These are phyloP conservation scores for Westerdykella sp. DNA, from an alignment of 2,329 filamentous ascomycete genomes.

Conservation along the genomic window DNA sequence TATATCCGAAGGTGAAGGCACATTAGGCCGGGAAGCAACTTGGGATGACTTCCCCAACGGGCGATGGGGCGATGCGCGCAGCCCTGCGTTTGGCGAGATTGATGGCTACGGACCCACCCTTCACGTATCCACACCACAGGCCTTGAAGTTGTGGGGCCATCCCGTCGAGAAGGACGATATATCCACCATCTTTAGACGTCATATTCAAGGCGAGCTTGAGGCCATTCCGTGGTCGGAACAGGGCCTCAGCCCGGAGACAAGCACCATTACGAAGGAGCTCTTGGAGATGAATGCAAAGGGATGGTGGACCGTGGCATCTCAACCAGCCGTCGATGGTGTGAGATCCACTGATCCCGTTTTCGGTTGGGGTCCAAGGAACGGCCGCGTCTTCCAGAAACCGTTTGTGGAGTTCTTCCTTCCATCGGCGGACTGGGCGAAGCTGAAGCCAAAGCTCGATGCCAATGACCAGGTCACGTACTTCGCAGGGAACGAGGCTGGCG, in stretches of 20 bases:
- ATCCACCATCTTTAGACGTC: slow-evolving; percentile 69
- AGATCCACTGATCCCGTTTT: slow-evolving; percentile 71
- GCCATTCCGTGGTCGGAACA: slow-evolving; percentile 95
- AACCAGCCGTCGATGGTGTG: slow-evolving; percentile 86
- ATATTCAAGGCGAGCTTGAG: slow-evolving; percentile 70
- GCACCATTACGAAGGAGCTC: slow-evolving; percentile 70
- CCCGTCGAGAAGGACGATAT: slow-evolving; percentile 68
- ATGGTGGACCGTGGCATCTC: slow-evolving; percentile 95
- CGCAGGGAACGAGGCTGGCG: slow-evolving; percentile 70
- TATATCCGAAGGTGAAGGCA: slow-evolving; percentile 88
- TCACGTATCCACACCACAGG: slow-evolving; percentile 80
- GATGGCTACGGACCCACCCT: slow-evolving; percentile 97
- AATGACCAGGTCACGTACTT: slow-evolving; percentile 76
- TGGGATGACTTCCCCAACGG: slow-evolving; percentile 99
- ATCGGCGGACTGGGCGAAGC: slow-evolving; percentile 59
- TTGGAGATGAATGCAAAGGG: slow-evolving; percentile 71
- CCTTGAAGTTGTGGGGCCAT: slow-evolving; percentile 77
- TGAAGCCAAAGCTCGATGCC: slow-evolving; percentile 61
- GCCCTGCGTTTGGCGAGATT: slow-evolving; percentile 83
- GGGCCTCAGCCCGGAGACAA: slow-evolving; percentile 75
- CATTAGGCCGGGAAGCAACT: slow-evolving; percentile 85
- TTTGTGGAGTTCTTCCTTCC: slow-evolving; percentile 97
- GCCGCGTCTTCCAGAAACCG: slow-evolving; percentile 96
- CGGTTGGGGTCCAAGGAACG: slow-evolving; percentile 87
- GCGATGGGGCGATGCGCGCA: slow-evolving; percentile 87